phyloP scores from a whole-genome alignment of 2,329 filamentous ascomycete species.

The Colletotrichum noveboracense region DNA sequence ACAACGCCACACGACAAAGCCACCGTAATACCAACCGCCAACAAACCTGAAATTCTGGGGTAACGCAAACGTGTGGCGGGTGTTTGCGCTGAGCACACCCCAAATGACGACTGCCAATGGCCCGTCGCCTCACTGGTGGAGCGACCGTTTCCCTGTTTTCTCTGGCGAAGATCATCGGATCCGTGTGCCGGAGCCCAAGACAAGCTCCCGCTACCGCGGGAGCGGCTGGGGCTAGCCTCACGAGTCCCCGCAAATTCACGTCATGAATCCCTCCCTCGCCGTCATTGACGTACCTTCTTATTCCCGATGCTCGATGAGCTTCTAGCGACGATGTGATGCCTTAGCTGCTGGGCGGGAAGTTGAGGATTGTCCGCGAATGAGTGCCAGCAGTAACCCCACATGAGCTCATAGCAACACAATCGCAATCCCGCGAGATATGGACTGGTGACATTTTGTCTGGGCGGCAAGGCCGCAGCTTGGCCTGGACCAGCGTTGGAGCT shows the following conservation, averaged over 20 bases:
- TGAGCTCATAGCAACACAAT: conserved; percentile 21
- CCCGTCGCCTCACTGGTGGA: neutral
- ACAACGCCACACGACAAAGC: conserved; percentile 11
- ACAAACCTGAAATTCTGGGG: conserved; percentile 5
- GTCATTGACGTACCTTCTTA: conserved; percentile 4
- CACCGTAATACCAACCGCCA: neutral
- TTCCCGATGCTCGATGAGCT: neutral
- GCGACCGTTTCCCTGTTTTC: conserved; percentile 19
- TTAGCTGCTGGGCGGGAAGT: neutral
- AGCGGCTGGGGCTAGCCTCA: neutral
- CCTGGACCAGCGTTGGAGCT: neutral
- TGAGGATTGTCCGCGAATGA: neutral
- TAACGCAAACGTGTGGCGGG: conserved; percentile 10
- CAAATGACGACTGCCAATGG: conserved; percentile 22
- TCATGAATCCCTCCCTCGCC: conserved; percentile 20
- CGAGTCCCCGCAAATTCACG: conserved; percentile 6
- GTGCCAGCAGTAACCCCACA: neutral
- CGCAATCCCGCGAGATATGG: neutral
- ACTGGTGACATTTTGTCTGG: neutral
- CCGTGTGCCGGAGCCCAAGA: conserved; percentile 13
- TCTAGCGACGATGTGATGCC: neutral
- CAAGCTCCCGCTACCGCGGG: conserved; percentile 5
- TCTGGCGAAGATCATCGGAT: conserved; percentile 11
- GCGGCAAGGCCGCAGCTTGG: neutral
- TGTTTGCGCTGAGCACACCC: neutral